Evolutionary conservation across 306 rosid genomes (phyloP), one percentile per base, ranked within the genome.

Genomic region (Inga leiocalycina): DNA sequence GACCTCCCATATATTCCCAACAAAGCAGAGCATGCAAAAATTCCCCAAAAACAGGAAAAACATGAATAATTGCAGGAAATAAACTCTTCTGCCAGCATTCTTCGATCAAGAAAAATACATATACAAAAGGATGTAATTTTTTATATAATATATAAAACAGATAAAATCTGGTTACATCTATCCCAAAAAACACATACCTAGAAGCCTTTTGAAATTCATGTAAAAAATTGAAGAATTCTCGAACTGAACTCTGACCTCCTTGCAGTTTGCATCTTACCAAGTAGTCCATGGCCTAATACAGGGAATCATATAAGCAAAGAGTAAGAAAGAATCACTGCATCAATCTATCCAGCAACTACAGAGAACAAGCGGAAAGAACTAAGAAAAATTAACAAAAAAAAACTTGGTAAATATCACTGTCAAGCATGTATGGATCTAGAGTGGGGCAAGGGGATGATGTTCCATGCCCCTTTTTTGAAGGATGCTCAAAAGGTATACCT

Each of bases 201-300:
- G 98, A 93, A 19, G 92, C 98, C 83, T 91, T 93, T 82, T 92
- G 97, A 92, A 95, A 95, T 65, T 91, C 96, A 73, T 87, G 83
- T 84, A 95, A 88, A 83, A 95, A 89, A 15, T 70, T 59, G 80
- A 77, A 84, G 86, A 95, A 95, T 75, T 92, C 92, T 82, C 85
- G 61, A 7, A 84, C 84, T 81, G 97, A 93, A 87, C 94, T 92
- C 79, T 76, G 85, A 59, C 92, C 95, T 74, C 88, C 88, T 83
- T 87, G 91, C 87, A 90, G 56, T 84, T 92, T 86, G 85, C 99
- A 92, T 84, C 80, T 88, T 83, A 86, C 81, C 74, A 93, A 84
- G 89, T 92, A 93, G 80, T 92, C 97, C 94, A 91, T 95, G 62
- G 97, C 96, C 99, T 95, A 88, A 84, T 85, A 78, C 77, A 61